phyloP scores from a whole-genome alignment of 148 eudicot genomes.

The Vaccinium vitisidaea region DNA sequence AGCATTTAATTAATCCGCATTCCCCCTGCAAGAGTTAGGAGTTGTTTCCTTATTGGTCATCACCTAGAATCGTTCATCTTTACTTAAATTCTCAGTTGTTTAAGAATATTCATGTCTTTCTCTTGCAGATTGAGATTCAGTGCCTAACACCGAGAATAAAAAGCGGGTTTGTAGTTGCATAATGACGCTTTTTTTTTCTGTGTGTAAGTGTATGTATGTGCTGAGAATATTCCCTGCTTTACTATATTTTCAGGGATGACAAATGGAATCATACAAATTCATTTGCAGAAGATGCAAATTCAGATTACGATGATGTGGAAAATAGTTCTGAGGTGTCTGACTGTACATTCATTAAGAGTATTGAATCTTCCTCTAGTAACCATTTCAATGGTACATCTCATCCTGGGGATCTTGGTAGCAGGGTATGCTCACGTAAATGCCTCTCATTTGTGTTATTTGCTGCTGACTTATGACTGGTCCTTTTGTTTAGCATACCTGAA shows the following conservation, averaged over 20 bases:
- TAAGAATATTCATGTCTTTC: constrained; percentile 2
- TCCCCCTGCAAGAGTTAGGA: not conserved
- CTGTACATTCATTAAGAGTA: constrained; percentile 35
- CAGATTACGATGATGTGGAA: constrained; percentile 39
- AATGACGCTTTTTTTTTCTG: not conserved
- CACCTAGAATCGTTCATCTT: not conserved
- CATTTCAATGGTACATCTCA: constrained; percentile 38
- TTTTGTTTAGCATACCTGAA: not conserved
- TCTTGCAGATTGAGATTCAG: constrained; percentile 65
- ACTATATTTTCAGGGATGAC: constrained; percentile 37
- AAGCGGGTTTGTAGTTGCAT: constrained; percentile 38
- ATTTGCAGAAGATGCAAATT: constrained; percentile 25
- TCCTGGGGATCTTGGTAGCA: constrained; percentile 38
- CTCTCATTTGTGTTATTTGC: not conserved
- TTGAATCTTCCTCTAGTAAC: constrained; percentile 44
- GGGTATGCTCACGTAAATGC: constrained; percentile 32
- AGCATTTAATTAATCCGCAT: not conserved
- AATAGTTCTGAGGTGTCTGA: constrained; percentile 50
- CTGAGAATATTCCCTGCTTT: not conserved
- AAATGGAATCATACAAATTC: constrained; percentile 30
- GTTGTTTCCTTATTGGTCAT: not conserved
- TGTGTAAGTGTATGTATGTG: not conserved
- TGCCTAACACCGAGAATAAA: constrained; percentile 57
- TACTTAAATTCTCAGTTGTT: not conserved
- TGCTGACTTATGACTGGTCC: not conserved